Conservation (phyloP, 306 rosid species). For the Fagus crenata region DNA sequence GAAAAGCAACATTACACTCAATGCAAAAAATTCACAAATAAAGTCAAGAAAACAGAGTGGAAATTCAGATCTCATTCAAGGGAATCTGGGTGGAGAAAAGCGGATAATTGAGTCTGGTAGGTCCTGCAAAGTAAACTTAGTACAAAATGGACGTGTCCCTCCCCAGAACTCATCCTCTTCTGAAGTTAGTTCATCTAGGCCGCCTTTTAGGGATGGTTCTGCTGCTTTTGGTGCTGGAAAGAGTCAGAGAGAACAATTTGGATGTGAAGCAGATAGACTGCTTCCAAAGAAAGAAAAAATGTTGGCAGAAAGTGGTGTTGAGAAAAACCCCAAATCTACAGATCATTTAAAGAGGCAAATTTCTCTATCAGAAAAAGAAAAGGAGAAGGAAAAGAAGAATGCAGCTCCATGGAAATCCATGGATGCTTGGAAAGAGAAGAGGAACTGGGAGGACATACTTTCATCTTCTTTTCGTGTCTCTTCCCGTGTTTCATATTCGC, state of each 20-base stretch:
- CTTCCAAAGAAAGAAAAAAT: slow-evolving; percentile 61
- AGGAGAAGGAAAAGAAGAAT: slow-evolving; percentile 67
- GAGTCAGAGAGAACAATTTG: slow-evolving; percentile 62
- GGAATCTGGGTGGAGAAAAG: slow-evolving; percentile 38
- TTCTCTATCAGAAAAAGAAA: slow-evolving; percentile 62
- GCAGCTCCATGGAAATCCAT: slow-evolving; percentile 67
- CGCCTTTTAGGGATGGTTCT: slow-evolving; percentile 49
- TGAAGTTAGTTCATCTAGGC: slow-evolving; percentile 50
- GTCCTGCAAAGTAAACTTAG: slow-evolving; percentile 39
- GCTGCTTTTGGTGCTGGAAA: slow-evolving; percentile 51
- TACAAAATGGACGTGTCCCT: slow-evolving; percentile 47
- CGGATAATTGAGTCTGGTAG: slow-evolving; percentile 40
- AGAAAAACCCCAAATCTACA: slow-evolving; percentile 48
- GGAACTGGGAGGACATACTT: slow-evolving; percentile 95
- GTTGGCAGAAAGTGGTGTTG: slow-evolving; percentile 50
- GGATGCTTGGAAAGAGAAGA: slow-evolving; percentile 99
- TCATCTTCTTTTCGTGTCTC: slow-evolving; percentile 82
- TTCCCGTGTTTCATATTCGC: slow-evolving; percentile 80
- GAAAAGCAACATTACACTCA: slow-evolving; percentile 34
- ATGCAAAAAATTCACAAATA: slow-evolving; percentile 38
- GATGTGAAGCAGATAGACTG: slow-evolving; percentile 55
- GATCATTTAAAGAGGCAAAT: slow-evolving; percentile 57
- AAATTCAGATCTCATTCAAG: slow-evolving; percentile 43
- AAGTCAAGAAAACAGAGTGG: slow-evolving; percentile 46
- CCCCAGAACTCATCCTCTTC: slow-evolving; percentile 40